Conservation (phyloP, 2,329 filamentous ascomycete species). For the Rhinocladiella mackenziei region DNA sequence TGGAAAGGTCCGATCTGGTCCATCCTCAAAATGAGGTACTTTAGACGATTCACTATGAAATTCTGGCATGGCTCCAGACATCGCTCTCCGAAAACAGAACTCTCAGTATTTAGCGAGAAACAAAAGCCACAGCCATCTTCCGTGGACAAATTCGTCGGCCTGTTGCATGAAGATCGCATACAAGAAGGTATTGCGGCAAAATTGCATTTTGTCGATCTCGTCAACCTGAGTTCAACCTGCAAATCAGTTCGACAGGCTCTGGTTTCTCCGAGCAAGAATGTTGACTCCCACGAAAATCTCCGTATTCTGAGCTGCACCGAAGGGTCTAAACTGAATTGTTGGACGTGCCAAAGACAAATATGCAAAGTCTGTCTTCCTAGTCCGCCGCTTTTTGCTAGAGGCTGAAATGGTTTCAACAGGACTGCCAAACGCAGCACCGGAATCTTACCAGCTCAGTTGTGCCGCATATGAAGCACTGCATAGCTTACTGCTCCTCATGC, state of each 20-base stretch:
- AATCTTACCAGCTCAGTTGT: neutral
- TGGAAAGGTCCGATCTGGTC: constrained; percentile 1
- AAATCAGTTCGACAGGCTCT: neutral
- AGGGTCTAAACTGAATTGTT: neutral
- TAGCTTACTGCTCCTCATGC: neutral
- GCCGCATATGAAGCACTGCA: neutral
- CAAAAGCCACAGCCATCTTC: neutral
- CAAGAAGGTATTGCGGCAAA: neutral
- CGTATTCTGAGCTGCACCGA: neutral
- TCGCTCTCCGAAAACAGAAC: neutral
- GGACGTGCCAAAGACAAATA: neutral
- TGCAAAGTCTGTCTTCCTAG: neutral
- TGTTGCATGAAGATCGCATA: neutral
- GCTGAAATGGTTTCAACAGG: neutral
- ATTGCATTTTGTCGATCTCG: neutral
- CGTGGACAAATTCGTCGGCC: neutral
- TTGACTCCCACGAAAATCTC: neutral
- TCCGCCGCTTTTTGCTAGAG: neutral
- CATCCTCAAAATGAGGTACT: neutral
- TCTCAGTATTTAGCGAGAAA: neutral
- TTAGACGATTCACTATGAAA: neutral
- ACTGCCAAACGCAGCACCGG: neutral
- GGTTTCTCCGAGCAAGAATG: neutral
- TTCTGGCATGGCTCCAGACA: neutral
- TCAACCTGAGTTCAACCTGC: constrained; percentile 1